A percentile compares a stretch with the other conserved stretches of the same genome.
These are phyloP conservation scores for Rhododendron simsii DNA, from an alignment of 148 eudicot species.

Conservation along the genomic window DNA sequence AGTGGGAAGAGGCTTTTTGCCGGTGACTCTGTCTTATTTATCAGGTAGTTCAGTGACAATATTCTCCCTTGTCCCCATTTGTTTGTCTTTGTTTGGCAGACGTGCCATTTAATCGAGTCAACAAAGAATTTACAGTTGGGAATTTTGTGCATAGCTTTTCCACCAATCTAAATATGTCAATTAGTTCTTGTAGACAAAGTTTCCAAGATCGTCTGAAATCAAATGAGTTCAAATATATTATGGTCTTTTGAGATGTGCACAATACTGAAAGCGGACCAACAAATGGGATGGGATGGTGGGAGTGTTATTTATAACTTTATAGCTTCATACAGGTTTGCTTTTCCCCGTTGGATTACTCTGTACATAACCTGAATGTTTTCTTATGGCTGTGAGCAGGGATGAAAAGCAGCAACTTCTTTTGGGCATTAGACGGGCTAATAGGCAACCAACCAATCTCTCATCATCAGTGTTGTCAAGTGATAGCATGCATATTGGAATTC, in stretches of 20 bases:
- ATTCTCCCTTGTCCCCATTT: background rate
- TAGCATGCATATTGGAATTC: slow-evolving; percentile 95
- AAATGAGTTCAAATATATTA: background rate
- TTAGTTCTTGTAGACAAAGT: background rate
- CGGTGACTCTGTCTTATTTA: slow-evolving; percentile 91
- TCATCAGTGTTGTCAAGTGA: slow-evolving; percentile 94
- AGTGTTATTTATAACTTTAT: background rate
- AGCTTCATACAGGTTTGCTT: background rate
- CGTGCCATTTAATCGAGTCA: background rate
- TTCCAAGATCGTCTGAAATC: background rate
- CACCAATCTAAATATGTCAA: background rate
- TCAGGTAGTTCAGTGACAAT: slow-evolving; percentile 13
- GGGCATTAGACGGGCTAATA: slow-evolving; percentile 89
- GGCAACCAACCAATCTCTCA: slow-evolving; percentile 79
- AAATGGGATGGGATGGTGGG: background rate
- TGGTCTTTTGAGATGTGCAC: background rate
- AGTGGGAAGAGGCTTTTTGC: slow-evolving; percentile 91
- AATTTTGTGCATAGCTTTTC: background rate
- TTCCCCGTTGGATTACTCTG: background rate
- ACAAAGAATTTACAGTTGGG: background rate
- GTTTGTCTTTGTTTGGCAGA: background rate
- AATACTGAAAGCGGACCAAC: background rate
- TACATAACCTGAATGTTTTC: background rate
- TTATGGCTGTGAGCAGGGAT: slow-evolving; percentile 46
- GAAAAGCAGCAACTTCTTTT: slow-evolving; percentile 92